Conservation (phyloP, 495 filamentous ascomycete species). For the Alectoria sarmentosa region DNA sequence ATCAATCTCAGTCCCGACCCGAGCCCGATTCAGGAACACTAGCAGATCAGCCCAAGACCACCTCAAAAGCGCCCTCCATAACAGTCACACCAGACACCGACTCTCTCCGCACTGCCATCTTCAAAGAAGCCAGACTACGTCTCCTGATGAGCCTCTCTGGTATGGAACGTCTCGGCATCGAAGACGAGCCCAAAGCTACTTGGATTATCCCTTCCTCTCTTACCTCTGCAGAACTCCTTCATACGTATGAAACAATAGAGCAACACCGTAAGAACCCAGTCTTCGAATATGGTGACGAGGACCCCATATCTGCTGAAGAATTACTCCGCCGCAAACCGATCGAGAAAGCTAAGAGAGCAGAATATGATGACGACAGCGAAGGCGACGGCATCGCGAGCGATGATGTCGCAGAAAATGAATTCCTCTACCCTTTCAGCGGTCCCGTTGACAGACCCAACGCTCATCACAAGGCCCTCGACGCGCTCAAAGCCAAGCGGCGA, state of each 20-base stretch:
- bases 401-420: slow-evolving; percentile 48
- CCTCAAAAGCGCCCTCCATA: slow-evolving; percentile 18
- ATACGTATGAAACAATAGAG: slow-evolving; percentile 56
- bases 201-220: slow-evolving; percentile 74
- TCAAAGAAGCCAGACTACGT: slow-evolving; percentile 83
- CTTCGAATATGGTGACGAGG: slow-evolving; percentile 59
- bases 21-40: background rate
- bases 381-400: slow-evolving; percentile 47
- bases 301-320: slow-evolving; percentile 52
- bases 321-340: slow-evolving; percentile 65
- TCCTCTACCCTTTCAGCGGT: slow-evolving; percentile 63
- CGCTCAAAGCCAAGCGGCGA: slow-evolving; percentile 47
- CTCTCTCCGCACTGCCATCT: slow-evolving; percentile 62
- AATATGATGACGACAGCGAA: slow-evolving; percentile 47
- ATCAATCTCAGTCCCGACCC: slow-evolving; percentile 18
- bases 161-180: slow-evolving; percentile 57
- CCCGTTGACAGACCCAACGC: slow-evolving; percentile 44
- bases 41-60: background rate
- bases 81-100: slow-evolving; percentile 64
- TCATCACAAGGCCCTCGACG: slow-evolving; percentile 41
- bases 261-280: slow-evolving; percentile 63
- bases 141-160: slow-evolving; percentile 75
- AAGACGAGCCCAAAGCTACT: slow-evolving; percentile 64
- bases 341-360: slow-evolving; percentile 35
- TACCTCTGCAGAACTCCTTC: slow-evolving; percentile 53